Base-by-base conservation (phyloP, 805 yeast genomes). In the Metschnikowia baotianmanensis region DNA sequence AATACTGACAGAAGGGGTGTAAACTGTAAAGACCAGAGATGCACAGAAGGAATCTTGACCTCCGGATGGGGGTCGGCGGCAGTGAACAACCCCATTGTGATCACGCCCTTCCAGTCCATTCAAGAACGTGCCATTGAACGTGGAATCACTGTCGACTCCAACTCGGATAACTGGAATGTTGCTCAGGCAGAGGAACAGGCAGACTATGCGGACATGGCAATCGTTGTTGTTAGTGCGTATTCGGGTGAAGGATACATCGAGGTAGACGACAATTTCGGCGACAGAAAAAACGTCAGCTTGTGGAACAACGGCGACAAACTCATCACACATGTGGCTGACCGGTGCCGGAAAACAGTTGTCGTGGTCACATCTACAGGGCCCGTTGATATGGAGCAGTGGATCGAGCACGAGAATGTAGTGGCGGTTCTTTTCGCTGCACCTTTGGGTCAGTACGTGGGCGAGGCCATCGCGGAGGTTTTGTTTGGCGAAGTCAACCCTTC, bases 41-140 rank as follows among this genome's bases (percentile, higher is more conserved):
- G 78, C 45, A 65, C 65, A 9, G 69, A 74, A 42, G 86, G 86
- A 2, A 71, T 77, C 1, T 52, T 80, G 30, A 73, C 77, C 24
- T 67, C 74, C 22, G 85, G 85, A 11, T 77, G 85, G 81, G 86
- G 86, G 0, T 79, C 85, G 4, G 79, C 83, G 0, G 67, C 80
- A 9, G 81, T 73, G 12, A 72, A 69, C 47, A 72, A 76, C 31
- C 80, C 82, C 2, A 76, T 63, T 53, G 74, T 77, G 4, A 65
- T 77, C n/a, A 72, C 83, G 1, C 84, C 85, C 0, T 67, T 67
- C 43, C 82, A 78, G 52, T 82, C 78, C 1, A 71, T 80, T 28
- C 63, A 72, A 4, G 59, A 61, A 24, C 65, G 66, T 42, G 82
- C 82, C 2, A 58, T 67, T 24, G 67, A 64, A 26, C 57, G 64